Percentiles rank a stretch among this genome's conserved stretches.
phyloP scores from a whole-genome alignment of 2,329 filamentous ascomycete genomes.

The Cladosporium colombiae region DNA sequence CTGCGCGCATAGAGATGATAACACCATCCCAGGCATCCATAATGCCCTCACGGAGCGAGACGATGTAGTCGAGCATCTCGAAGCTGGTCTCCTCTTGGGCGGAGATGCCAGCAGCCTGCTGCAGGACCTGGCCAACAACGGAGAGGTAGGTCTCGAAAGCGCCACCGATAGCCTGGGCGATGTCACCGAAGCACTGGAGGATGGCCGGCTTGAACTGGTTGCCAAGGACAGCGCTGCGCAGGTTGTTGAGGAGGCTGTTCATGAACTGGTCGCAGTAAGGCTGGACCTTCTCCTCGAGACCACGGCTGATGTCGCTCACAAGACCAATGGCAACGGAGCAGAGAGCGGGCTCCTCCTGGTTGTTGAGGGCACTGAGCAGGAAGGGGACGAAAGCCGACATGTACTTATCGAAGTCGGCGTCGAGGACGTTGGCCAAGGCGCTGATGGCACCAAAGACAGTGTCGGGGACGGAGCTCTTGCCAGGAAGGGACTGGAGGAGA shows the following conservation, averaged over 20 bases:
- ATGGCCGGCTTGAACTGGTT: conserved; percentile 99
- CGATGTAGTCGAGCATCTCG: conserved; percentile 96
- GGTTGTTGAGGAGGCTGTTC: conserved; percentile 93
- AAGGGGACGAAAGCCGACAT: conserved; percentile 94
- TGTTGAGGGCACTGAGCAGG: conserved; percentile 89
- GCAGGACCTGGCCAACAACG: conserved; percentile 89
- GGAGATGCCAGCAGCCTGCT: conserved; percentile 85
- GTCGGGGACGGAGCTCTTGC: conserved; percentile 93
- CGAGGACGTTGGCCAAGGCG: conserved; percentile 84
- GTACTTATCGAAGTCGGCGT: conserved; percentile 93
- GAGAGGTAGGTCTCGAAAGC: conserved; percentile 91
- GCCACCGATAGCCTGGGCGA: conserved; percentile 88
- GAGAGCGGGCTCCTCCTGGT: conserved; percentile 90
- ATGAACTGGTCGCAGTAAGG: conserved; percentile 97
- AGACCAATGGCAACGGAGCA: conserved; percentile 97
- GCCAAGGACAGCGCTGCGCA: conserved; percentile 80
- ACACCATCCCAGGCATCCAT: conserved; percentile 99
- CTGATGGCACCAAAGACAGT: conserved; percentile 90
- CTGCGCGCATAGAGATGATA: conserved; percentile 87
- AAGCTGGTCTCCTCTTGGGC: conserved; percentile 74
- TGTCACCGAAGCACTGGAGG: conserved; percentile 95
- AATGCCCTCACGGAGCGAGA: conserved; percentile 92
- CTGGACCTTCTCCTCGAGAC: conserved; percentile 84
- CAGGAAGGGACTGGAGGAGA: conserved; percentile 72
- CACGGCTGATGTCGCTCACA: conserved; percentile 93